Percentiles rank a stretch among this genome's conserved stretches.
phyloP scores from a whole-genome alignment of 805 yeast genomes.

The Candida xyloterini region DNA sequence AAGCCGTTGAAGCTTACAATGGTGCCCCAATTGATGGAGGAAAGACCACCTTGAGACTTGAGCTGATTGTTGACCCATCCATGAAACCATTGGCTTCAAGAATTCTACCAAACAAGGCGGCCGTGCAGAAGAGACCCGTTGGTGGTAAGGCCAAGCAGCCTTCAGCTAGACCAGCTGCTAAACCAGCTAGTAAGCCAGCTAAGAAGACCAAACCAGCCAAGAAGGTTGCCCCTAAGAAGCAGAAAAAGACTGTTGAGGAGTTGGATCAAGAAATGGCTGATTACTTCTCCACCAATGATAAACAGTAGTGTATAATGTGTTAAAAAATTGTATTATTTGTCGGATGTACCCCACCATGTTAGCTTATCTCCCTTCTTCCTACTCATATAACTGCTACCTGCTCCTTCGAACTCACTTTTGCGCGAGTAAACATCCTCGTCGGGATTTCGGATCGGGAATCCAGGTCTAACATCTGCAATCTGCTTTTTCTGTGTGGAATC shows the following conservation, averaged over 20 bases:
- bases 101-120: slow-evolving; percentile 48
- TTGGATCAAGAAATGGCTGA: slow-evolving; percentile 98
- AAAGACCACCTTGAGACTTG: slow-evolving; percentile 67
- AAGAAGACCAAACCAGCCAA: slow-evolving; percentile 42
- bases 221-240: slow-evolving; percentile 32
- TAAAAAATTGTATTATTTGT: slow-evolving; percentile 6
- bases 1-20: slow-evolving; percentile 80
- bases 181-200: slow-evolving; percentile 22
- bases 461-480: slow-evolving; percentile 32
- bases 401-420: slow-evolving; percentile 65
- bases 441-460: slow-evolving; percentile 31
- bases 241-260: slow-evolving; percentile 80
- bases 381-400: slow-evolving; percentile 58
- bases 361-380: slow-evolving; percentile 38
- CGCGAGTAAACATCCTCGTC: slow-evolving; percentile 41
- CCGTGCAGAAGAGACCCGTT: slow-evolving; percentile 7
- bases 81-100: slow-evolving; percentile 72
- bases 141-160: slow-evolving; percentile 10
- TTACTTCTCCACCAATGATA: slow-evolving; percentile 64
- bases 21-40: slow-evolving; percentile 95
- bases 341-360: slow-evolving; percentile 17
- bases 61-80: slow-evolving; percentile 82
- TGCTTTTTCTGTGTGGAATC: slow-evolving; percentile 27
- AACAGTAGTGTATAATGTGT: slow-evolving; percentile 8
- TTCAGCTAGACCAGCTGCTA: slow-evolving; percentile 20